Conservation (phyloP, 208 protist genomes). For the Wallacemonas rigidus region DNA sequence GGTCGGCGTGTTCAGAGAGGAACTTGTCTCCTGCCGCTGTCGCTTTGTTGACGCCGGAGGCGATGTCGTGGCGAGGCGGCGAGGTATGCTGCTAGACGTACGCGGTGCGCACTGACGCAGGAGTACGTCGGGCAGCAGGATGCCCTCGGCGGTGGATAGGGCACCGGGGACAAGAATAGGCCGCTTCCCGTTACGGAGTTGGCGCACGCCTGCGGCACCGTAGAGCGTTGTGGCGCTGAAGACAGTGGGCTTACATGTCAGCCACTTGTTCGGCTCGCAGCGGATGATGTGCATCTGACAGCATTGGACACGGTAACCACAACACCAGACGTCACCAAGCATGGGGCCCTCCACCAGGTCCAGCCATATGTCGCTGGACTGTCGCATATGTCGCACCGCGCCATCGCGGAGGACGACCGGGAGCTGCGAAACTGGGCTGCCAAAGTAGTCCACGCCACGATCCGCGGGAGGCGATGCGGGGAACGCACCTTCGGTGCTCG, state of each 20-base stretch:
- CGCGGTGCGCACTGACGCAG: constrained; percentile 50
- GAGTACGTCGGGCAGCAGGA: constrained; percentile 74
- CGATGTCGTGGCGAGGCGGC: not conserved
- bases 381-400: constrained; percentile 32
- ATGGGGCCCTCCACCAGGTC: constrained; percentile 68
- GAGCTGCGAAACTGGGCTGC: constrained; percentile 10
- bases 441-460: not conserved
- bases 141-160: constrained; percentile 63
- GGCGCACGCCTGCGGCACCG: constrained; percentile 49
- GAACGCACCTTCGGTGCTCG: not conserved
- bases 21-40: not conserved
- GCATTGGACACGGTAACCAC: constrained; percentile 75
- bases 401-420: constrained; percentile 9
- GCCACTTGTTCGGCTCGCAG: constrained; percentile 42
- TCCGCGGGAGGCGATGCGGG: not conserved
- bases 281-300: constrained; percentile 84
- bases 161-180: constrained; percentile 52
- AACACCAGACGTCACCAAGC: constrained; percentile 82
- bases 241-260: constrained; percentile 44
- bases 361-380: constrained; percentile 78
- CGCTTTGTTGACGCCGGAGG: not conserved
- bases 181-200: constrained; percentile 44
- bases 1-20: not conserved
- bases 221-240: constrained; percentile 75
- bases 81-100: not conserved